These are phyloP conservation scores for Blastocystis sp. DNA, from an alignment of 352 stramenopile species.

Conservation along the genomic window DNA sequence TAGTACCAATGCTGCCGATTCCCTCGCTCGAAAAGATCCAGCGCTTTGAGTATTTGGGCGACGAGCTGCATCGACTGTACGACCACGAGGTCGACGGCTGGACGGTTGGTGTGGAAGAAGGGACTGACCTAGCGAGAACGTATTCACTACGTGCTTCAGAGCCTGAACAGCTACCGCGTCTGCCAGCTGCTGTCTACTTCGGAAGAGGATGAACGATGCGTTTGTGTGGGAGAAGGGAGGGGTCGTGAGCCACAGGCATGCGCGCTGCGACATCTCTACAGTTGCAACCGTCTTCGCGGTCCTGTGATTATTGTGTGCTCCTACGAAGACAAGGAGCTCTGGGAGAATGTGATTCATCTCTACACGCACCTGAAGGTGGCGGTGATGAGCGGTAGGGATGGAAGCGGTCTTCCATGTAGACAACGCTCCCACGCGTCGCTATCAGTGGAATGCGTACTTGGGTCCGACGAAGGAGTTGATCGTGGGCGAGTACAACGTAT, in stretches of 20 bases:
- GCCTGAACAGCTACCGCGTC: not conserved
- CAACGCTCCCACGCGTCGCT: not conserved
- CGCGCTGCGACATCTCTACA: constrained; percentile 4
- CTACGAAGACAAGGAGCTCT: not conserved
- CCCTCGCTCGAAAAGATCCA: not conserved
- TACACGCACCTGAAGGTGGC: constrained; percentile 29
- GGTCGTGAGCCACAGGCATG: not conserved
- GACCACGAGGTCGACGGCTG: not conserved
- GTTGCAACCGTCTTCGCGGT: not conserved
- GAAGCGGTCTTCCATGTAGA: not conserved
- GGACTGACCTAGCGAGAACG: not conserved
- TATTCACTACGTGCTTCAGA: not conserved
- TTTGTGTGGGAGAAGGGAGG: not conserved
- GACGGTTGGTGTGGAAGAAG: not conserved
- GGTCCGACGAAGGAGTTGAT: not conserved
- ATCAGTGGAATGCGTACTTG: constrained; percentile 18
- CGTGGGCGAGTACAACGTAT: constrained; percentile 31
- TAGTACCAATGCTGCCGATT: not conserved
- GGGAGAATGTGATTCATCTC: not conserved
- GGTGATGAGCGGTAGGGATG: not conserved
- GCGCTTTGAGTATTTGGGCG: not conserved
- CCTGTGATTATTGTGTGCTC: not conserved
- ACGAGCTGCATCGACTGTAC: not conserved
- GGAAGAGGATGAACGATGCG: not conserved
- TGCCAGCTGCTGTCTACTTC: not conserved